Conservation (phyloP, 2,329 filamentous ascomycete species). For the Exophiala aquamarina region DNA sequence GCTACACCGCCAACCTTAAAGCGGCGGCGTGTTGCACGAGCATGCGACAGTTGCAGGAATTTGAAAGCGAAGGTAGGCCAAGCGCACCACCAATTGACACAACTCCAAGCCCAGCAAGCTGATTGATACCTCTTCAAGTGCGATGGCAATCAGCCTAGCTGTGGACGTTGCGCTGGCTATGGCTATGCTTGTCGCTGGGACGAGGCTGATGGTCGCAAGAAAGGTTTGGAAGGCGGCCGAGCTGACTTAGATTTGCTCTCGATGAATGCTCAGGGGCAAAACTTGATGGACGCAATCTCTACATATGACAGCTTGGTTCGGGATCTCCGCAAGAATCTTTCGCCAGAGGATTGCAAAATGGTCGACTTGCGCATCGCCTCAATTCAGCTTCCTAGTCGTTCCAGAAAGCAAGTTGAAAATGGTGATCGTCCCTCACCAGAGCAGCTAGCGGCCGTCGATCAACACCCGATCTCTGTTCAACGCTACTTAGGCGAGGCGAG, state of each 20-base stretch:
- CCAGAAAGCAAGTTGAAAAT: slow-evolving; percentile 22
- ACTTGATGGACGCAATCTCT: slow-evolving; percentile 6
- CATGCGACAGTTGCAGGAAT: slow-evolving; percentile 29
- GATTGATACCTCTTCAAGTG: slow-evolving; percentile 24
- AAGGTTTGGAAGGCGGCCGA: slow-evolving; percentile 11
- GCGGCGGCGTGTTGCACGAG: slow-evolving; percentile 26
- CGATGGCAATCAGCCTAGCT: slow-evolving; percentile 31
- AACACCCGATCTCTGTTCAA: slow-evolving; percentile 18
- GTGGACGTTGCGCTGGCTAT: slow-evolving; percentile 32
- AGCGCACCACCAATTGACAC: neutral
- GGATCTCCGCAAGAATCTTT: slow-evolving; percentile 6
- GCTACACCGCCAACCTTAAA: slow-evolving; percentile 10
- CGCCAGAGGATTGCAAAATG: slow-evolving; percentile 7
- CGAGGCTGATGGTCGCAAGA: neutral
- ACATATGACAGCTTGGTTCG: slow-evolving; percentile 7
- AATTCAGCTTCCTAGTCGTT: slow-evolving; percentile 19
- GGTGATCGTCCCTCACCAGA: slow-evolving; percentile 12
- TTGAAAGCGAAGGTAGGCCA: slow-evolving; percentile 29
- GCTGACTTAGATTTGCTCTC: neutral
- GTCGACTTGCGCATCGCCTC: slow-evolving; percentile 14
- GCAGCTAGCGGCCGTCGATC: slow-evolving; percentile 12
- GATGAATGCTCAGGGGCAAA: slow-evolving; percentile 1
- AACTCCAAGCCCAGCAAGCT: neutral
- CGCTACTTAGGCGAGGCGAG: slow-evolving; percentile 41
- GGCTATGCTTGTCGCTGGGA: slow-evolving; percentile 31